Conservation (phyloP, 345 rosid species). For the Pistacia vera region DNA sequence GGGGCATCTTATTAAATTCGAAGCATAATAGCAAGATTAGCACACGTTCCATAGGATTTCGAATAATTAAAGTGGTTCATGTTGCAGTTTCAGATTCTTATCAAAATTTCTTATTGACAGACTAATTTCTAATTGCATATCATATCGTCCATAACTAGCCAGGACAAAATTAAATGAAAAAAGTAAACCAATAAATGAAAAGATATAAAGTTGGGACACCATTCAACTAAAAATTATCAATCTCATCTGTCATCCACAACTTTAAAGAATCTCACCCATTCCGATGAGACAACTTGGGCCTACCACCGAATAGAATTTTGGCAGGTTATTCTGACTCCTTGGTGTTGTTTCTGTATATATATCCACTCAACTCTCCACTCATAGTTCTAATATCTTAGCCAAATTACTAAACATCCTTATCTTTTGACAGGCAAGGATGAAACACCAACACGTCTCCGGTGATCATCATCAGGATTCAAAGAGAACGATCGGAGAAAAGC, state of each 20-base stretch:
- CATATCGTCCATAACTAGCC: not conserved
- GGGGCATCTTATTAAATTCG: not conserved
- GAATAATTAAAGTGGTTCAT: not conserved
- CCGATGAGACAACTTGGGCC: slow-evolving; percentile 12
- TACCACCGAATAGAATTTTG: slow-evolving; percentile 1
- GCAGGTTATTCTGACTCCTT: not conserved
- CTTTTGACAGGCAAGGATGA: slow-evolving; percentile 23
- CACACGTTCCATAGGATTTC: not conserved
- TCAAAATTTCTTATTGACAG: not conserved
- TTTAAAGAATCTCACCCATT: not conserved
- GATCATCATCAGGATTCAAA: slow-evolving; percentile 35
- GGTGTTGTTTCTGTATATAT: slow-evolving; percentile 25
- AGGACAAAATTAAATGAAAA: not conserved
- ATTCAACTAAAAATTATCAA: not conserved
- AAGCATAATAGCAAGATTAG: not conserved
- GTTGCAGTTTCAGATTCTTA: not conserved
- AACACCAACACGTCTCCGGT: slow-evolving; percentile 35
- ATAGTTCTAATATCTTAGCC: slow-evolving; percentile 26
- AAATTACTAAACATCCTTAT: not conserved
- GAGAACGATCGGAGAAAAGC: slow-evolving; percentile 41
- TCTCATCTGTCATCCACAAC: slow-evolving; percentile 34
- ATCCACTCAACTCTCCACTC: not conserved
- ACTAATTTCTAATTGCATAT: not conserved
- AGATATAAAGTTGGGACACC: not conserved
- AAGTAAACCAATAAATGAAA: not conserved